Conservation (phyloP, 169 alveolate genomes). For the Plasmodium knowlesi region DNA sequence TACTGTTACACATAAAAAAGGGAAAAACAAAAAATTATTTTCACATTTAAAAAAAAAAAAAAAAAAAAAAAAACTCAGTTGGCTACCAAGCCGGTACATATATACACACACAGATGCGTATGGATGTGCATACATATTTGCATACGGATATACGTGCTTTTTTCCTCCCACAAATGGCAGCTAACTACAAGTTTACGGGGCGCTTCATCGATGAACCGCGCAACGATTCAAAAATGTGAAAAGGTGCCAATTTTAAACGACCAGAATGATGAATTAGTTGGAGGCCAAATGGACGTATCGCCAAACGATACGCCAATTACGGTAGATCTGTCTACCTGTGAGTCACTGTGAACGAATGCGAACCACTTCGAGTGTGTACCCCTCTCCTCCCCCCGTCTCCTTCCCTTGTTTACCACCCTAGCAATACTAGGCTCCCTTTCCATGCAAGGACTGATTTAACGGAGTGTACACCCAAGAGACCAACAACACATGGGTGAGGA, state of each 20-base stretch:
- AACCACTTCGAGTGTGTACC: not conserved
- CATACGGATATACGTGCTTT: not conserved
- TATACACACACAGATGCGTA: too few species aligned
- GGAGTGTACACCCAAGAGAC: conserved; percentile 75
- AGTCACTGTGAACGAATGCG: not conserved
- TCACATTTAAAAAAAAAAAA: not conserved
- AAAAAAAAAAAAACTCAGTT: too few species aligned
- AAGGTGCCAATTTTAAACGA: not conserved
- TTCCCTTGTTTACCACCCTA: not conserved
- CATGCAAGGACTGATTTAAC: not conserved
- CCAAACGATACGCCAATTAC: not conserved
- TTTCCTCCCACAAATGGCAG: not conserved
- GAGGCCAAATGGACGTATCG: not conserved
- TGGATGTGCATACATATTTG: not conserved
- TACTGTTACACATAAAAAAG: not conserved
- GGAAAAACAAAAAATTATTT: not conserved
- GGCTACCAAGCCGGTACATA: not conserved
- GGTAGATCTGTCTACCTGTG: not conserved
- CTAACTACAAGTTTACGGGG: not conserved
- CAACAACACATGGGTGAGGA: conserved; percentile 47
- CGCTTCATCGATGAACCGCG: not conserved
- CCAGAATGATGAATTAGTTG: not conserved
- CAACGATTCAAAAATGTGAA: not conserved
- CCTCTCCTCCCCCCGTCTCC: not conserved
- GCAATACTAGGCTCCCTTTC: not conserved